A percentile compares a stretch with the other conserved stretches of the same genome.
Conservation (phyloP, 1,284 basidiomycete genomes). For the Ceratobasidium sp. region DNA sequence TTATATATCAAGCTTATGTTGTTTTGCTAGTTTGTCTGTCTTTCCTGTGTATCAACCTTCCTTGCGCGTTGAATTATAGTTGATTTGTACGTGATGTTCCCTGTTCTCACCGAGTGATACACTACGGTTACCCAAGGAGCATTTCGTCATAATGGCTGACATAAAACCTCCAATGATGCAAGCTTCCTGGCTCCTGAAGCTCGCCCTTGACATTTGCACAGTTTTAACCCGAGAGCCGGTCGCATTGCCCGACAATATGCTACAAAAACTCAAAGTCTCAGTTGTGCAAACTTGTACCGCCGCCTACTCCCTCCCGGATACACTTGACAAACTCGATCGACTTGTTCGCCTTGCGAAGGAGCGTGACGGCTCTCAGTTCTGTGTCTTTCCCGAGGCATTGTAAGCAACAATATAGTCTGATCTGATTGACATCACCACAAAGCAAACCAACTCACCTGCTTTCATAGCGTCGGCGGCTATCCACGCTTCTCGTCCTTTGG, state of each 20-base stretch:
- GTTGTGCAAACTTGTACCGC: conserved; percentile 70
- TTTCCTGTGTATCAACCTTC: conserved; percentile 8
- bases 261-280: conserved; percentile 58
- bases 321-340: conserved; percentile 69
- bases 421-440: conserved; percentile 48
- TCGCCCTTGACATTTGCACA: not conserved
- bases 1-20: conserved; percentile 18
- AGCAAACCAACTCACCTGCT: conserved; percentile 50
- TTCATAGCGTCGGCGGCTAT: conserved; percentile 72
- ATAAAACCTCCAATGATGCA: no score
- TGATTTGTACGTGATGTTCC: not conserved
- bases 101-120: not conserved
- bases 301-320: conserved; percentile 66
- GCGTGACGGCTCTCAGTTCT: conserved; percentile 67
- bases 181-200: no score
- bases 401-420: conserved; percentile 58
- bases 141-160: conserved; percentile 2
- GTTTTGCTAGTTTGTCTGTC: conserved; percentile 24
- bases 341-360: conserved; percentile 67
- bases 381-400: conserved; percentile 81
- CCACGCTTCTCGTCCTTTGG: conserved; percentile 75
- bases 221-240: not conserved
- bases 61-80: not conserved
- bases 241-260: conserved; percentile 9
- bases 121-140: no score